phyloP scores from a whole-genome alignment of 2,329 filamentous ascomycete species.

The Shiraia bambusicola region DNA sequence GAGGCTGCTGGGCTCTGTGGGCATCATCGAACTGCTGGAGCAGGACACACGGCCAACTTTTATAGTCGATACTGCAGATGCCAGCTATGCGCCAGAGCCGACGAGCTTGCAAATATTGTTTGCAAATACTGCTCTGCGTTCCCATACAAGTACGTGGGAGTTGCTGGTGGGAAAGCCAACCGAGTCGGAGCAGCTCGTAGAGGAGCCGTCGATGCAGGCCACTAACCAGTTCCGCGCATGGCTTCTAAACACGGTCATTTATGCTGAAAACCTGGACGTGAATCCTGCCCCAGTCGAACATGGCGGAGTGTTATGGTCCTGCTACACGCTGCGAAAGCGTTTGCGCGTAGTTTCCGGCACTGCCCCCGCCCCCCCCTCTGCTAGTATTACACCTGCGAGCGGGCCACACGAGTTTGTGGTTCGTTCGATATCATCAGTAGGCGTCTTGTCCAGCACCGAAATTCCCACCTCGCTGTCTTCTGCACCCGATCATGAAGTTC shows the following conservation, averaged over 20 bases:
- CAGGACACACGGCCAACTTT: slow-evolving; percentile 76
- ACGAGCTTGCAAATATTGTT: slow-evolving; percentile 63
- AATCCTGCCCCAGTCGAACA: slow-evolving; percentile 56
- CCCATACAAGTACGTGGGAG: slow-evolving; percentile 58
- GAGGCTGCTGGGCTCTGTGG: slow-evolving; percentile 63
- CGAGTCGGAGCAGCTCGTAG: slow-evolving; percentile 16
- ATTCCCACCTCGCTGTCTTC: slow-evolving; percentile 15
- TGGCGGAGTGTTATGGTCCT: slow-evolving; percentile 69
- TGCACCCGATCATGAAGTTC: slow-evolving; percentile 26
- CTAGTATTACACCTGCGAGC: slow-evolving; percentile 38
- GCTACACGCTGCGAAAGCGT: slow-evolving; percentile 66
- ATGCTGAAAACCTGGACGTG: slow-evolving; percentile 56
- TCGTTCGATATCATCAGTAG: slow-evolving; percentile 25
- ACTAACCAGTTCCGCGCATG: slow-evolving; percentile 65
- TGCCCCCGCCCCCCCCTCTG: slow-evolving; percentile 10
- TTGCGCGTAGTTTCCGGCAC: slow-evolving; percentile 67
- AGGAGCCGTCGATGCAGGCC: slow-evolving; percentile 41
- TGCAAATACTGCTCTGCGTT: slow-evolving; percentile 66
- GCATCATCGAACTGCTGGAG: slow-evolving; percentile 72
- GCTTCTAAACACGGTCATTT: slow-evolving; percentile 60
- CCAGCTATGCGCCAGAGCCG: slow-evolving; percentile 54
- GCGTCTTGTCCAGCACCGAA: slow-evolving; percentile 12
- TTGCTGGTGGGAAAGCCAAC: slow-evolving; percentile 53
- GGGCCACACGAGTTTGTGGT: slow-evolving; percentile 33
- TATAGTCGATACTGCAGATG: slow-evolving; percentile 67